phyloP scores from a whole-genome alignment of 2,329 filamentous ascomycete species.

The Exophiala aquamarina region DNA sequence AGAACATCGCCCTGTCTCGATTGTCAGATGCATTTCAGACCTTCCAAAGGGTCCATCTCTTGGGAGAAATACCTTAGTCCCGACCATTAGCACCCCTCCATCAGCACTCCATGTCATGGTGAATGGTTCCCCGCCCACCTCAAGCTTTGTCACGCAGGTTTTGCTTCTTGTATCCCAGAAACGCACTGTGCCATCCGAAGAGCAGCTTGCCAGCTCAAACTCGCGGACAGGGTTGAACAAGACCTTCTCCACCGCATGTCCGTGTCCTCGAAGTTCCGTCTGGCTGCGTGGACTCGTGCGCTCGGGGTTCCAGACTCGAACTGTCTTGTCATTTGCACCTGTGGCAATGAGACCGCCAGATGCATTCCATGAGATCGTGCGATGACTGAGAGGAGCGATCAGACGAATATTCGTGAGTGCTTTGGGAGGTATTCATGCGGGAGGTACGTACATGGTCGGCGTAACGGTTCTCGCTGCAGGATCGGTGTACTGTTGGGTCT shows the following conservation, averaged over 20 bases:
- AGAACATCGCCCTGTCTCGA: conserved; percentile 45
- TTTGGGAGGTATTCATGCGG: background rate
- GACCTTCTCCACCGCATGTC: conserved; percentile 48
- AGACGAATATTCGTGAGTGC: conserved; percentile 31
- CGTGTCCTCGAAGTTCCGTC: conserved; percentile 49
- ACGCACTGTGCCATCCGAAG: conserved; percentile 49
- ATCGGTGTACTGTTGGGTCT: conserved; percentile 71
- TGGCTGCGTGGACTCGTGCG: conserved; percentile 47
- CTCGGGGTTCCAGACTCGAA: conserved; percentile 85
- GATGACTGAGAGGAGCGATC: conserved; percentile 55
- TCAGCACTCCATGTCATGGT: conserved; percentile 50
- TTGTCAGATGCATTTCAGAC: conserved; percentile 3
- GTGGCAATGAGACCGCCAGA: conserved; percentile 81
- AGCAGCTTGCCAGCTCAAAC: conserved; percentile 51
- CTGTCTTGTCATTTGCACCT: conserved; percentile 79
- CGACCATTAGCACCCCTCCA: conserved; percentile 46
- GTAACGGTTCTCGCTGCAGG: conserved; percentile 55
- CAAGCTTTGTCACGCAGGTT: conserved; percentile 46
- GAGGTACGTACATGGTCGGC: conserved; percentile 55
- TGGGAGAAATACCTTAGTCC: conserved; percentile 50
- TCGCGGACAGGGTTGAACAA: conserved; percentile 51
- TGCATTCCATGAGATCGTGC: conserved; percentile 86
- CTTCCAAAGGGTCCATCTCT: too few species aligned
- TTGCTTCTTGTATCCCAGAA: conserved; percentile 54
- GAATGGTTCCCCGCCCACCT: conserved; percentile 51